Evolutionary conservation across 1,284 basidiomycete genomes (phyloP).

Genomic region (Ganoderma resinaceum): DNA sequence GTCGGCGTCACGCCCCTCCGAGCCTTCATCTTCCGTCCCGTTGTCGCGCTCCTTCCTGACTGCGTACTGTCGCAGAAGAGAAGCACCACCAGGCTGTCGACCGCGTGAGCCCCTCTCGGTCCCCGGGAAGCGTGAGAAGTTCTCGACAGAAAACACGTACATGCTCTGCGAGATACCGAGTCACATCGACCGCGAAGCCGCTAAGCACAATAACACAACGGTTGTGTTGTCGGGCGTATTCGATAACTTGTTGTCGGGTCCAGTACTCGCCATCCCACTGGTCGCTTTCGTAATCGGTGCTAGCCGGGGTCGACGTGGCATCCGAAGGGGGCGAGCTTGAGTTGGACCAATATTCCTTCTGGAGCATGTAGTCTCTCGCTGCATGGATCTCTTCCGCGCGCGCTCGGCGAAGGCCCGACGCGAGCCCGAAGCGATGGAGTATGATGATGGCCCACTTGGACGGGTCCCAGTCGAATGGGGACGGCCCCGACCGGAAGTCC

Average conservation of each 20-base stretch:
- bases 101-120: background rate
- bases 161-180: constrained; percentile 70
- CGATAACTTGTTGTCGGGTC: constrained; percentile 45
- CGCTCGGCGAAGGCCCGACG: constrained; percentile 58
- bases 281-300: constrained; percentile 28
- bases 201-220: constrained; percentile 65
- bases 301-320: background rate
- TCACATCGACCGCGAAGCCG: constrained; percentile 70
- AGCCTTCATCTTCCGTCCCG: background rate
- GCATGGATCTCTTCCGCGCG: constrained; percentile 65
- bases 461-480: constrained; percentile 75
- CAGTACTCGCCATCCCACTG: constrained; percentile 51
- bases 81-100: constrained; percentile 60
- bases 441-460: constrained; percentile 79
- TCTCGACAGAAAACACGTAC: constrained; percentile 47
- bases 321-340: background rate
- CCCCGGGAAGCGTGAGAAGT: constrained; percentile 8
- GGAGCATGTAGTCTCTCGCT: constrained; percentile 62
- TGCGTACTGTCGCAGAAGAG: constrained; percentile 55
- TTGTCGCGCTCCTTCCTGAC: constrained; percentile 36
- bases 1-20: constrained; percentile 55
- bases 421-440: constrained; percentile 63
- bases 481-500: constrained; percentile 74
- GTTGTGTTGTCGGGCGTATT: constrained; percentile 44
- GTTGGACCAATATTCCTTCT: constrained; percentile 42